These are phyloP conservation scores for Datisca glomerata DNA, from an alignment of 306 rosid genomes.

Conservation along the genomic window DNA sequence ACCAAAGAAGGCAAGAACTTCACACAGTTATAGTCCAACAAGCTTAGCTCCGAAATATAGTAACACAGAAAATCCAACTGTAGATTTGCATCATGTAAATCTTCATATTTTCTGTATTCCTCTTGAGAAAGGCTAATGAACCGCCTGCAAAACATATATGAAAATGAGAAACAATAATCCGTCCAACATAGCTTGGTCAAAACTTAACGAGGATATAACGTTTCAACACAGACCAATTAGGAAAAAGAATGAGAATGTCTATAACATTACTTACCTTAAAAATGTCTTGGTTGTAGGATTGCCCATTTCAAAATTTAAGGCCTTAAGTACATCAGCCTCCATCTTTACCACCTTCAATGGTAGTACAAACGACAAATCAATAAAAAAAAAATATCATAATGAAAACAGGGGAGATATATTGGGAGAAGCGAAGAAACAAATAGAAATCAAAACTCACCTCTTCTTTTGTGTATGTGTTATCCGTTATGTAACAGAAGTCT, in stretches of 20 bases:
- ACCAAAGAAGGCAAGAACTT: slow-evolving; percentile 81
- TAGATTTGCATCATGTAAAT: slow-evolving; percentile 28
- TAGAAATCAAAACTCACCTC: slow-evolving; percentile 35
- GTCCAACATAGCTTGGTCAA: no score
- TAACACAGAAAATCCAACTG: slow-evolving; percentile 53
- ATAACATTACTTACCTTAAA: slow-evolving; percentile 39
- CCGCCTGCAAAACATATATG: slow-evolving; percentile 36
- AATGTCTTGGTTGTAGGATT: slow-evolving; percentile 68
- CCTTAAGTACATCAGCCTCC: slow-evolving; percentile 70
- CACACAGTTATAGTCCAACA: slow-evolving; percentile 66
- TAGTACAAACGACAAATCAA: no score
- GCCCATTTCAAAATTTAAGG: slow-evolving; percentile 78
- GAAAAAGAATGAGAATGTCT: neutral
- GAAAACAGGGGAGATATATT: neutral
- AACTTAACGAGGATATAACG: no score
- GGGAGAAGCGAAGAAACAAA: no score
- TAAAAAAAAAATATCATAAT: neutral
- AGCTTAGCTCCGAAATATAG: slow-evolving; percentile 82
- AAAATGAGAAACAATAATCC: slow-evolving; percentile 3
- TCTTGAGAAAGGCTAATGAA: slow-evolving; percentile 39
- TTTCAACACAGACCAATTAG: no score
- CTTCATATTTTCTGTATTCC: slow-evolving; percentile 7
- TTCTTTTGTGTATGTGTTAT: slow-evolving; percentile 57
- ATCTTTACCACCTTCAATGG: slow-evolving; percentile 55
- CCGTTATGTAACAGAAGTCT: slow-evolving; percentile 83